Percentiles rank a stretch among this genome's conserved stretches.
These are phyloP conservation scores for Isatis tinctoria DNA, from an alignment of 345 rosid genomes.

Conservation along the genomic window DNA sequence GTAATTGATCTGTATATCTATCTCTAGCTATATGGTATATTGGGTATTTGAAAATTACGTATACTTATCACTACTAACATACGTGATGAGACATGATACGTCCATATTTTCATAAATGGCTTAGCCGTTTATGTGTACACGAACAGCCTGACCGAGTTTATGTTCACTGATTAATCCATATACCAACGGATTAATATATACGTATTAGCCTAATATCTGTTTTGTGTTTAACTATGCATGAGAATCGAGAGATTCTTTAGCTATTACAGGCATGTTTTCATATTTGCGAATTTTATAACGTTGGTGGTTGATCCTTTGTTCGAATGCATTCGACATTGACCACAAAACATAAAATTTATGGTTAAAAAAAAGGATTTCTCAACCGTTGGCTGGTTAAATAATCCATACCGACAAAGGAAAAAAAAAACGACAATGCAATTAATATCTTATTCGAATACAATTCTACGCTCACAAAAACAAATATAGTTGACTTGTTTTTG, in stretches of 20 bases:
- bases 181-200: not conserved
- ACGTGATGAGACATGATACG: not conserved
- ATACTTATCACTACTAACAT: not conserved
- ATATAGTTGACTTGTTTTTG: not conserved
- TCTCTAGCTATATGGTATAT: not conserved
- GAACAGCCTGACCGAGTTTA: not conserved
- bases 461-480: not conserved
- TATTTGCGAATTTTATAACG: not conserved
- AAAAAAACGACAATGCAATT: not conserved
- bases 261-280: not conserved
- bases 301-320: slow-evolving; percentile 14
- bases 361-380: not conserved
- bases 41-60: not conserved
- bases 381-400: not conserved
- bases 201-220: not conserved
- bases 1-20: not conserved
- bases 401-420: not conserved
- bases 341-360: not conserved
- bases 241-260: not conserved
- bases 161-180: not conserved
- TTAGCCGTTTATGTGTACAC: not conserved
- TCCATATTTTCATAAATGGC: not conserved
- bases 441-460: not conserved
- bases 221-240: not conserved
- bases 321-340: not conserved